Evolutionary conservation across 78 protist genomes (phyloP).

Genomic region (Kipferlia bialata): DNA sequence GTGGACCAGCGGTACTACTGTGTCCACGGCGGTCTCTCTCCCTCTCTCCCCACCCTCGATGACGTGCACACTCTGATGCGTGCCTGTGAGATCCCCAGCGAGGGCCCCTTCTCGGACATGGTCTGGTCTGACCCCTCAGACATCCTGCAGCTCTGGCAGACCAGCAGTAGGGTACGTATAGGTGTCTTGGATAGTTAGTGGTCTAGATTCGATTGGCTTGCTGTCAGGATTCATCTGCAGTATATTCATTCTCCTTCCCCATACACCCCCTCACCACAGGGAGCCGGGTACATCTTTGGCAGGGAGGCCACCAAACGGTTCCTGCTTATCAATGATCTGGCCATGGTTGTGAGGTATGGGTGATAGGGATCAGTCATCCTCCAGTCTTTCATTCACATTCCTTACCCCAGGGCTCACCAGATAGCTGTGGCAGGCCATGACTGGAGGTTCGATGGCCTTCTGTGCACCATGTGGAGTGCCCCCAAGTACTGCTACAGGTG

Average conservation of each 20-base stretch:
- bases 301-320: conserved; percentile 36
- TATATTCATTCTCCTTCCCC: too few species aligned
- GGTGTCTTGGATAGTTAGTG: too few species aligned
- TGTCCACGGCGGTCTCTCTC: conserved; percentile 45
- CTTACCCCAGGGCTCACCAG: conserved; percentile 97
- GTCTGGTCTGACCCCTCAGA: conserved; percentile 15
- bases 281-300: conserved; percentile 34
- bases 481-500: conserved; percentile 22
- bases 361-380: too few species aligned
- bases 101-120: conserved; percentile 29
- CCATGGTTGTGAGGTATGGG: too few species aligned
- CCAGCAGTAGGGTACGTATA: too few species aligned
- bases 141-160: neutral
- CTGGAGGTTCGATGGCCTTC: neutral
- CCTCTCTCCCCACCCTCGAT: conserved; percentile 14
- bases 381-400: too few species aligned
- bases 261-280: conserved; percentile 19
- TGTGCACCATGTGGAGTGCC: conserved; percentile 21
- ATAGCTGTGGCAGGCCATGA: conserved; percentile 55
- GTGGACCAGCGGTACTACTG: conserved; percentile 5
- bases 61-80: conserved; percentile 22
- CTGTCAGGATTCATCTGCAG: too few species aligned
- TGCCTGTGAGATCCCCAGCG: conserved; percentile 29
- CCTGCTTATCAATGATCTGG: conserved; percentile 51
- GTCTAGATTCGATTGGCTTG: too few species aligned